A percentile compares a stretch with the other conserved stretches of the same genome.
Conservation (phyloP, 345 rosid genomes). For the Camelina laxa region DNA sequence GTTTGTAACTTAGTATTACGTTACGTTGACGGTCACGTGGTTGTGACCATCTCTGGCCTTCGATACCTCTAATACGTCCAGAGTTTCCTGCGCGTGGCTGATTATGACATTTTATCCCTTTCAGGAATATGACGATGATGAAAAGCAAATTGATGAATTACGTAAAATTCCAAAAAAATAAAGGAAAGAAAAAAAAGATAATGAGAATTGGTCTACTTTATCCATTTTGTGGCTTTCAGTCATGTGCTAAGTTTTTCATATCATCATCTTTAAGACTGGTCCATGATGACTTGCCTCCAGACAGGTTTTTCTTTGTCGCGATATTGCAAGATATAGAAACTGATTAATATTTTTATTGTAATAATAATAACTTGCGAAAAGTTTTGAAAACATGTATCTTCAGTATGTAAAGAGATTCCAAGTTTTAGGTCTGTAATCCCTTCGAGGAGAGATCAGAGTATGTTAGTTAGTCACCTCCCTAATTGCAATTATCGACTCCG, state of each 20-base stretch:
- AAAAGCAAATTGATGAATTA: conserved; percentile 16
- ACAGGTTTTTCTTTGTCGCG: conserved; percentile 13
- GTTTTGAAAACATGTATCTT: not conserved
- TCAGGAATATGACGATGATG: conserved; percentile 37
- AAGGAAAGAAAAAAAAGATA: not conserved
- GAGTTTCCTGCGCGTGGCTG: conserved; percentile 44
- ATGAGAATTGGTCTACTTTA: conserved; percentile 24
- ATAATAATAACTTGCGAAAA: not conserved
- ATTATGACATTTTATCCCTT: conserved; percentile 32
- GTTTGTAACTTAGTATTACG: conserved; percentile 32
- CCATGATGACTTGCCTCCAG: conserved; percentile 31
- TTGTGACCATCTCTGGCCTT: conserved; percentile 30
- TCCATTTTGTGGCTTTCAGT: conserved; percentile 40
- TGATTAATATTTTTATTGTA: conserved; percentile 14
- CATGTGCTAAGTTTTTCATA: conserved; percentile 39
- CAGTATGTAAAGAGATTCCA: not conserved
- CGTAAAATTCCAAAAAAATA: not conserved
- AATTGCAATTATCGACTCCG: not conserved
- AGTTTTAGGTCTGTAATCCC: not conserved
- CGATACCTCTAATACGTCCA: conserved; percentile 37
- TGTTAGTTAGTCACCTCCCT: not conserved
- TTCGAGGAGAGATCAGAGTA: not conserved
- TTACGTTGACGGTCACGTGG: conserved; percentile 50
- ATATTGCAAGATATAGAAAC: conserved; percentile 21
- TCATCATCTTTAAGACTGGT: conserved; percentile 34